Base-by-base conservation (phyloP, 2,329 filamentous ascomycete species). In the Monilinia vaccinii-corymbosi region DNA sequence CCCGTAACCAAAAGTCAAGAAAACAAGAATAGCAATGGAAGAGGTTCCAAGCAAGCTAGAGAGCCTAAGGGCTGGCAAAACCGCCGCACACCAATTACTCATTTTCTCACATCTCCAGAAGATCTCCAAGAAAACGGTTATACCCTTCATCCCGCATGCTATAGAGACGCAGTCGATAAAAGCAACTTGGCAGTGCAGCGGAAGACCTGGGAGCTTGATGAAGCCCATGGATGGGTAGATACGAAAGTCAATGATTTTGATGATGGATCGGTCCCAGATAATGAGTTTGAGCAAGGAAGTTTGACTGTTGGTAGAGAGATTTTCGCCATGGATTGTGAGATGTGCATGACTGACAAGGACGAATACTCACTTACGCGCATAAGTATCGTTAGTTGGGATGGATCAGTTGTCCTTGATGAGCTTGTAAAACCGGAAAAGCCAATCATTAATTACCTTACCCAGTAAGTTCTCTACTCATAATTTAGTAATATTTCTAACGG, bases 401-500 rank as follows among this genome's bases (percentile, higher is more conserved):
- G 92, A 52, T 82, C 84, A 38, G 81, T 89, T 11, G 79, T 96
- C 18, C 75, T 97, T 56, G 94, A 99, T 72, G 89, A 96, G 75
- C 82, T 97, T 14, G 94, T 99, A 69, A 95, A 94, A 75, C 94
- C 94, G 0, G 81, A 86, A 48, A 86, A 88, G 66, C 87, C 89
- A n/a, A 92, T 99, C 69, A 87, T 83, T 60, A 88, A 99, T 77
- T 97, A 99, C 72, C 80, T 99, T 45, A 99, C 94, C 1, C 86
- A 81, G 67, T 79, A 70, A 64, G 70, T 66, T 23, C 51, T 25
- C 48, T 6, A n/a, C 44, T 31, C 46, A 11, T 8, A 9, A 11
- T 31, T 56, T 25, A 61, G 47, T 70, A 69, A 52, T 25, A 14
- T 38, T 59, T 23, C 66, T 69, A 63, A 69, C 47, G 7, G 16